phyloP scores from a whole-genome alignment of 1,284 basidiomycete genomes.

The Schizopora paradoxa region DNA sequence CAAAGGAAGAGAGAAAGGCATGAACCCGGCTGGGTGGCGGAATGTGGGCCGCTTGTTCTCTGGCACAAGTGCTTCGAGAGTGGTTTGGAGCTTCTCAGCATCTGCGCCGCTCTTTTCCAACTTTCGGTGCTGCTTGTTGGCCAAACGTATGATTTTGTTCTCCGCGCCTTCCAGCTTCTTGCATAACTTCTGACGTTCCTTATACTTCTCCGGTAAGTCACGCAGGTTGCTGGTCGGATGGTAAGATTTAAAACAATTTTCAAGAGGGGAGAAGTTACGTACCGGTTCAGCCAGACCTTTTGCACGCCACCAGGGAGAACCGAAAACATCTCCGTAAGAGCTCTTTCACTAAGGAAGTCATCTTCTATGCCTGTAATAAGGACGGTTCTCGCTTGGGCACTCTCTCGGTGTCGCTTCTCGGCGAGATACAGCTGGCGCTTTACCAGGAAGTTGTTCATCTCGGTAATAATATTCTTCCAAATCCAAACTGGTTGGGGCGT shows the following conservation, averaged over 20 bases:
- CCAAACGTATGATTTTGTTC: constrained; percentile 67
- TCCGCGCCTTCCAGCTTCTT: constrained; percentile 84
- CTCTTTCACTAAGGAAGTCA: constrained; percentile 62
- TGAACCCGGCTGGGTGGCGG: constrained; percentile 54
- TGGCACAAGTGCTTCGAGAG: constrained; percentile 60
- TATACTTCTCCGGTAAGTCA: constrained; percentile 77
- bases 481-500: constrained; percentile 61
- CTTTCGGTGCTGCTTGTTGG: constrained; percentile 59
- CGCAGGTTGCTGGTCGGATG: constrained; percentile 56
- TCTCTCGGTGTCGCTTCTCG: constrained; percentile 61
- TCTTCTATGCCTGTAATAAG: constrained; percentile 87
- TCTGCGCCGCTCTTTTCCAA: constrained; percentile 46
- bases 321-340: constrained; percentile 64
- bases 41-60: constrained; percentile 72
- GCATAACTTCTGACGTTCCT: constrained; percentile 71
- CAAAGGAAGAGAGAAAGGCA: constrained; percentile 59
- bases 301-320: constrained; percentile 81
- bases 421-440: constrained; percentile 85
- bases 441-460: constrained; percentile 78
- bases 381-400: constrained; percentile 83
- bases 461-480: constrained; percentile 72
- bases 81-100: constrained; percentile 27
- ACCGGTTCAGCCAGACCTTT: constrained; percentile 86
- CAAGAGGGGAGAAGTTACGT: constrained; percentile 12
- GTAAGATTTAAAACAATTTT: no score